These are phyloP conservation scores for Rhodotorula kratochvilovae DNA, from an alignment of 768 basidiomycete genomes.

Conservation along the genomic window DNA sequence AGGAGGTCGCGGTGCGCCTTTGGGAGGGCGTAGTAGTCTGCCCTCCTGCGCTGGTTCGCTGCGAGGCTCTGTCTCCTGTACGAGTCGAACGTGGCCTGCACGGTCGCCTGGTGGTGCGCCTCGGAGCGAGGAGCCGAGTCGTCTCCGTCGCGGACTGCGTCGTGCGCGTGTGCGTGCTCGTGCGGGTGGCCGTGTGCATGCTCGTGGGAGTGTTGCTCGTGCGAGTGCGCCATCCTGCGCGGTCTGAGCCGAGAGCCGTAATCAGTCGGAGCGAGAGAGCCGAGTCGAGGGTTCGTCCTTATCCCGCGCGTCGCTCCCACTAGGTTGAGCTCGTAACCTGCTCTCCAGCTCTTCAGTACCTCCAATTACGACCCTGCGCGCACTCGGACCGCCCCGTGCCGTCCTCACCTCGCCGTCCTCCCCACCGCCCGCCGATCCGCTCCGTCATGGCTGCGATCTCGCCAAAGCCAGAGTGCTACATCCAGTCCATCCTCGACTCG, in stretches of 20 bases:
- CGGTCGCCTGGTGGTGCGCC: constrained; percentile 25
- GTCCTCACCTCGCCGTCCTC: background rate
- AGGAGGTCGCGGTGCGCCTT: constrained; percentile 66
- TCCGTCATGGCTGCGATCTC: constrained; percentile 3
- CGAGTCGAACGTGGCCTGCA: constrained; percentile 24
- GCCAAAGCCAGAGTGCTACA: constrained; percentile 17
- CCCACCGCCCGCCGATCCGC: background rate
- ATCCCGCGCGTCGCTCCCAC: background rate
- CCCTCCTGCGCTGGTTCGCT: constrained; percentile 64
- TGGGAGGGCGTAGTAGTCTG: constrained; percentile 69
- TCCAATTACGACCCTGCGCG: too few relatives aligned
- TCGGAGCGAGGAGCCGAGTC: background rate
- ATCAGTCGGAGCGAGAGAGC: background rate
- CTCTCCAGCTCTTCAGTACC: background rate
- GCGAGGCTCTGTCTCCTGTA: constrained; percentile 46
- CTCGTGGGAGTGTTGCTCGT: background rate
- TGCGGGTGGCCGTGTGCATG: constrained; percentile 1
- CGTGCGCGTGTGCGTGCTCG: constrained; percentile 5
- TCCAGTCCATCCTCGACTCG: constrained; percentile 72
- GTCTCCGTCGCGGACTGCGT: background rate
- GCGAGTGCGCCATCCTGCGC: background rate
- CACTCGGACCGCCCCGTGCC: background rate
- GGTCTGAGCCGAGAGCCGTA: background rate
- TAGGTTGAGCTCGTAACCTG: background rate
- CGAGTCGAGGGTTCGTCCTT: background rate